Evolutionary conservation across 768 basidiomycete species (phyloP), one percentile per base, ranked within the genome.

Genomic region (Lentinus tigrinus): DNA sequence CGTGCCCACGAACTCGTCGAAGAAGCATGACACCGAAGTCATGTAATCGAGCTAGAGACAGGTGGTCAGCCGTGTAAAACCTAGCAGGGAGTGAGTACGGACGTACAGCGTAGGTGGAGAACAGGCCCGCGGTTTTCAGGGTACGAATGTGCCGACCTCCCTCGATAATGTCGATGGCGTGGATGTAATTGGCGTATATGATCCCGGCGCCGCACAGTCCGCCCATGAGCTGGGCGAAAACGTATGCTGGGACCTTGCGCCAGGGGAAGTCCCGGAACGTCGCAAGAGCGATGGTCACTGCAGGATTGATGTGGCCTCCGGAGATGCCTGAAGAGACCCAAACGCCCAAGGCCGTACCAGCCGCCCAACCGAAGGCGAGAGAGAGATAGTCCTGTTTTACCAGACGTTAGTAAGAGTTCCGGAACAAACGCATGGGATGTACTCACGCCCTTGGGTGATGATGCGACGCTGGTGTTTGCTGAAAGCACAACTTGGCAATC

Each of bases 201-300:
- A 85, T 66, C 1, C 78, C 80, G 14, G 81, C 81, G 17, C 85
- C 88, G 44, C 79, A 75, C 34, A 87, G 63, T 4, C 73, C 87
- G 21, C 88, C 88, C 48, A 89, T 68, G 19, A 86, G 56, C 67
- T 90, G 88, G 0, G 85, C 80, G 48, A 83, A 65, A 46, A 88
- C 80, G 68, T 85, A 91, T 21, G 64, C 78, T 0, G 91, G 91
- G 0, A 91, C 91, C 68, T 93, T 93, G 63, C 78, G 79, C 87
- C 88, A 88, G 0, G 91, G 89, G 71, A 93, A 92, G 46, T 78
- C 79, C 61, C 91, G 83, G 70, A 85, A 84, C 2, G 82, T 75
- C 4, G 88, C 88, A 44, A 91, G 66, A 14, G 84, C 78, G 49
- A 93, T 71, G 17, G 91, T 93, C 24, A 92, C 73, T 2, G 74